Conservation (phyloP, 345 rosid species). For the Citrus reticulata region DNA sequence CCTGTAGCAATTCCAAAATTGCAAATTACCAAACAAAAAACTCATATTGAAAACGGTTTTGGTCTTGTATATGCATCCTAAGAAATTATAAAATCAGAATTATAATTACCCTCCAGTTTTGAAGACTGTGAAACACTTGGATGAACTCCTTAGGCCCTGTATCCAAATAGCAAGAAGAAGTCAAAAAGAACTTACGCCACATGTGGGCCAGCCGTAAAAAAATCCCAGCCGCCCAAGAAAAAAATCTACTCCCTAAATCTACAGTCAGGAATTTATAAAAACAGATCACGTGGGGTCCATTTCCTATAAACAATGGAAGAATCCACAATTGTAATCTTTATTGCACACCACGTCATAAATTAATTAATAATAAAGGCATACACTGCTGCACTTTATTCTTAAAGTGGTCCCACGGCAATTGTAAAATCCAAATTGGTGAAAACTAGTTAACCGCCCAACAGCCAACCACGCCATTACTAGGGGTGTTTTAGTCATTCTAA, state of each 20-base stretch:
- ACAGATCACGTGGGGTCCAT: not conserved
- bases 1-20: conserved; percentile 28
- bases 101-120: conserved; percentile 78
- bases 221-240: too few species aligned
- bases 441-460: too few species aligned
- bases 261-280: too few species aligned
- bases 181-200: too few species aligned
- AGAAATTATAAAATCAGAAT: not conserved
- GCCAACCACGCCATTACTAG: not conserved
- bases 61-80: not conserved
- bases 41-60: not conserved
- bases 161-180: not conserved
- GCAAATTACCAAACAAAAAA: not conserved
- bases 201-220: too few species aligned
- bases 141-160: conserved; percentile 88
- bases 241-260: too few species aligned
- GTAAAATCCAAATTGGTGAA: not conserved
- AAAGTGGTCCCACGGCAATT: not conserved
- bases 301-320: too few species aligned
- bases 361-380: not conserved
- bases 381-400: not conserved
- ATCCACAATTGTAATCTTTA: not conserved
- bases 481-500: not conserved
- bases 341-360: not conserved
- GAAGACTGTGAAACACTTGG: conserved; percentile 84